phyloP scores from a whole-genome alignment of 805 yeast species.

The Tetrapisispora taiwanensis region DNA sequence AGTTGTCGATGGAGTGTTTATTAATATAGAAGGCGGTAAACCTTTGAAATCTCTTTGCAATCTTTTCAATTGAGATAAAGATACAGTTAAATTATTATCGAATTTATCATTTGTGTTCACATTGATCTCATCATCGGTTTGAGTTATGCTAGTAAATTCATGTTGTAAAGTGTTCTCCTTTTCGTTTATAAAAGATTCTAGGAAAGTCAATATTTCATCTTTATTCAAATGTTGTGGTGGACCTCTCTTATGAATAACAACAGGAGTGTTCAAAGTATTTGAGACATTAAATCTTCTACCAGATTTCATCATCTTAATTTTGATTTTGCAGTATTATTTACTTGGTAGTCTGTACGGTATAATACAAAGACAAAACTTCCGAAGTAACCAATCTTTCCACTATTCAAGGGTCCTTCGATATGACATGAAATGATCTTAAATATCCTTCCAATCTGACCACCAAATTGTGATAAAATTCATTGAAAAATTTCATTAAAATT shows the following conservation, averaged over 20 bases:
- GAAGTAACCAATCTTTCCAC: too few species aligned
- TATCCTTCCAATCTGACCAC: too few species aligned
- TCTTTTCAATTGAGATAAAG: conserved; percentile 53
- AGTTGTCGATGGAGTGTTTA: neutral
- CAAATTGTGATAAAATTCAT: too few species aligned
- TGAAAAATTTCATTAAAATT: too few species aligned
- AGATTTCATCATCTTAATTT: conserved; percentile 13
- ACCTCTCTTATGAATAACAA: conserved; percentile 19
- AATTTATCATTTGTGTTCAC: conserved; percentile 9
- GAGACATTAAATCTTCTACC: conserved; percentile 13
- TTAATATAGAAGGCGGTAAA: conserved; percentile 46
- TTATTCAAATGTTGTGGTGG: conserved; percentile 18
- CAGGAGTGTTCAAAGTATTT: conserved; percentile 22
- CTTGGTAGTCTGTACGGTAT: too few species aligned
- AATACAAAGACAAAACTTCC: too few species aligned
- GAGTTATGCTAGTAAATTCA: neutral
- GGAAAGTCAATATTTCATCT: conserved; percentile 20
- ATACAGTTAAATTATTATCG: conserved; percentile 23
- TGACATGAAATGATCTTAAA: too few species aligned
- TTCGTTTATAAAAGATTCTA: conserved; percentile 20
- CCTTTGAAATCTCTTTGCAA: conserved; percentile 74
- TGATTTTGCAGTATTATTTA: neutral
- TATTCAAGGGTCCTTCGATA: too few species aligned
- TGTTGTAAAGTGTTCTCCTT: conserved; percentile 13
- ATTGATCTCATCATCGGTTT: conserved; percentile 3